Conservation (phyloP, 139 green algal species). For the Microglena sp. region DNA sequence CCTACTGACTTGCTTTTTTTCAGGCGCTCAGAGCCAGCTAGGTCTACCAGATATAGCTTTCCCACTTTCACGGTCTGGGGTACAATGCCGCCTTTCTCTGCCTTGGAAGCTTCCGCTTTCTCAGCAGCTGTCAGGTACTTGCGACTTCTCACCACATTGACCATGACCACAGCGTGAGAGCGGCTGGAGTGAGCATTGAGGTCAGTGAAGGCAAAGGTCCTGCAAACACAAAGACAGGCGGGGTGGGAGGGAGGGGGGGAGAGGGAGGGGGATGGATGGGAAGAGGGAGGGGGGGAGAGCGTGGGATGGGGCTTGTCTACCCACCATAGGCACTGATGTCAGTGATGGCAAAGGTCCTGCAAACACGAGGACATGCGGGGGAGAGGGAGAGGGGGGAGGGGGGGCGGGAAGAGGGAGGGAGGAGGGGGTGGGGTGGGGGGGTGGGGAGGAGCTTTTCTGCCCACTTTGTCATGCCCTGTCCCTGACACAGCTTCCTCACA, state of each 20-base stretch:
- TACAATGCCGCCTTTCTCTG: constrained; percentile 21
- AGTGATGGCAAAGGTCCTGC: constrained; percentile 58
- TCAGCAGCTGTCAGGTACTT: constrained; percentile 25
- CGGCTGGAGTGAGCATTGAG: constrained; percentile 74
- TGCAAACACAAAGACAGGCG: too few relatives aligned
- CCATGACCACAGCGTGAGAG: constrained; percentile 72
- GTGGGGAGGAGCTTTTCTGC: too few relatives aligned
- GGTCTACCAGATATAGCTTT: constrained; percentile 93
- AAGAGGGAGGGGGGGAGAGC: too few relatives aligned
- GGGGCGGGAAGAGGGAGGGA: too few relatives aligned
- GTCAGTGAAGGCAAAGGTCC: constrained; percentile 59
- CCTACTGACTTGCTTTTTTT: constrained; percentile 60
- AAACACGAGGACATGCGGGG: too few relatives aligned
- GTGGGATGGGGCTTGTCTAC: too few relatives aligned
- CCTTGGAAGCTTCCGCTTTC: constrained; percentile 16
- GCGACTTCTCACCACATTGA: constrained; percentile 65
- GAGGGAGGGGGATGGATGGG: too few relatives aligned
- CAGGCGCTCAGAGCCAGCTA: constrained; percentile 90
- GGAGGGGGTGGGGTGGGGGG: too few relatives aligned
- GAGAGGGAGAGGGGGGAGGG: not conserved
- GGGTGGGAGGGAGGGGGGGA: not conserved
- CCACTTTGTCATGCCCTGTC: too few relatives aligned
- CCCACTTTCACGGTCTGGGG: constrained; percentile 48
- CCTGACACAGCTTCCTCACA: too few relatives aligned
- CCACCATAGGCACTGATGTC: constrained; percentile 74